A percentile compares a stretch with the other conserved stretches of the same genome.
Evolutionary conservation across 108 stramenopile genomes (phyloP).

Genomic region (Skeletonema grethae): DNA sequence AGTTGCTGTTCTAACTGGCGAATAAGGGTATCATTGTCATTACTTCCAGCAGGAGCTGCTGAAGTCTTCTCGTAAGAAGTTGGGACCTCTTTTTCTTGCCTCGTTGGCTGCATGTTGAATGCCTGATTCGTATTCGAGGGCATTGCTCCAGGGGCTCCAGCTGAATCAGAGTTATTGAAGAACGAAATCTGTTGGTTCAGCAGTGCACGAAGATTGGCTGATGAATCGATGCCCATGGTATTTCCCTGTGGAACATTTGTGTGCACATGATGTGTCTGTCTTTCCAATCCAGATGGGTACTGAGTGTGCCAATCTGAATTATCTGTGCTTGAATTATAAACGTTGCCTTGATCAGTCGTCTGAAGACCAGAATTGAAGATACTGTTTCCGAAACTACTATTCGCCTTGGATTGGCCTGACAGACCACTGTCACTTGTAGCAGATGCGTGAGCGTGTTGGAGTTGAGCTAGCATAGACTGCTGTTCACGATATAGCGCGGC

Average conservation of each 20-base stretch:
- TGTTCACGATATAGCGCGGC: conserved; percentile 25
- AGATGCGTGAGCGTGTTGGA: conserved; percentile 44
- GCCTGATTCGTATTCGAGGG: not conserved
- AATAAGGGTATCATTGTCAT: not conserved
- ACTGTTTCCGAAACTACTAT: not conserved
- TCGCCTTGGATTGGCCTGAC: not conserved
- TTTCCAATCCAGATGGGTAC: conserved; percentile 4
- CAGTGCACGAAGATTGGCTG: conserved; percentile 40
- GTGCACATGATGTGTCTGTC: conserved; percentile 7
- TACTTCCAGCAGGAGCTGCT: not conserved
- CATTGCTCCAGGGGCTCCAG: not conserved
- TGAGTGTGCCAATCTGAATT: conserved; percentile 7
- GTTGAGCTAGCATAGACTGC: conserved; percentile 40
- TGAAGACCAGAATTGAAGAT: conserved; percentile 14
- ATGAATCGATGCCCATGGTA: conserved; percentile 20
- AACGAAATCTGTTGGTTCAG: conserved; percentile 42
- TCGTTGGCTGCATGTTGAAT: not conserved
- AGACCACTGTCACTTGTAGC: not conserved
- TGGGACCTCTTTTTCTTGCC: not conserved
- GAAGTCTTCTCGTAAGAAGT: not conserved
- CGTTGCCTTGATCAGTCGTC: conserved; percentile 39
- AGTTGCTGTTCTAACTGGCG: conserved; percentile 18
- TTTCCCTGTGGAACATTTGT: conserved; percentile 2
- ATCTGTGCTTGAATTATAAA: conserved; percentile 11
- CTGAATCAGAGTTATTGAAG: conserved; percentile 13